A percentile compares a stretch with the other conserved stretches of the same genome.
These are phyloP conservation scores for Cladorrhinum sp. DNA, from an alignment of 2,329 filamentous ascomycete genomes.

Conservation along the genomic window DNA sequence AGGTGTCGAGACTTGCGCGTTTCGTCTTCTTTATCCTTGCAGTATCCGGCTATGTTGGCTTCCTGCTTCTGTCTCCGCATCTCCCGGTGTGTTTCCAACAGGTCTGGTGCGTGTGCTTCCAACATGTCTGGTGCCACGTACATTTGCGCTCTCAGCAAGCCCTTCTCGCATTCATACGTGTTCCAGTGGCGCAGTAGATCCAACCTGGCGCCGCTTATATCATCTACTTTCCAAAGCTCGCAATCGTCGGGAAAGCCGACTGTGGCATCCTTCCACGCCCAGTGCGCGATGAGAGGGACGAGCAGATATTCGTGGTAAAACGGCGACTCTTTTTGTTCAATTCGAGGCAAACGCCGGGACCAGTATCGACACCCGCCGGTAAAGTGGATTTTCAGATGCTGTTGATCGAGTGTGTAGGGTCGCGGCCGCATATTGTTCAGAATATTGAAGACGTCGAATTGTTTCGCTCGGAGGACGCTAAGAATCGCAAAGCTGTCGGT, in stretches of 20 bases:
- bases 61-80: not conserved
- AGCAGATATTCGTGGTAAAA: not conserved
- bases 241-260: too few species aligned
- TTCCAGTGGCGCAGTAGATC: not conserved
- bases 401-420: not conserved
- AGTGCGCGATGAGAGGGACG: not conserved
- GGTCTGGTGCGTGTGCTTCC: not conserved
- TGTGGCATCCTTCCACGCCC: not conserved
- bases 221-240: not conserved
- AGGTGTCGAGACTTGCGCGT: not conserved
- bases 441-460: not conserved
- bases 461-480: not conserved
- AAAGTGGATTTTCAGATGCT: not conserved
- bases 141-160: not conserved
- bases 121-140: not conserved
- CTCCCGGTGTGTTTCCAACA: too few species aligned
- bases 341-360: not conserved
- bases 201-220: too few species aligned
- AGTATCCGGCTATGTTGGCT: not conserved
- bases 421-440: not conserved
- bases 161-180: not conserved
- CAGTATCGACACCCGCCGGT: not conserved
- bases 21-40: too few species aligned
- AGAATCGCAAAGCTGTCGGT: not conserved
- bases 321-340: not conserved